Evolutionary conservation across 1,139 yeast species (phyloP).

Genomic region (Zygosaccharomyces pseudobailii): DNA sequence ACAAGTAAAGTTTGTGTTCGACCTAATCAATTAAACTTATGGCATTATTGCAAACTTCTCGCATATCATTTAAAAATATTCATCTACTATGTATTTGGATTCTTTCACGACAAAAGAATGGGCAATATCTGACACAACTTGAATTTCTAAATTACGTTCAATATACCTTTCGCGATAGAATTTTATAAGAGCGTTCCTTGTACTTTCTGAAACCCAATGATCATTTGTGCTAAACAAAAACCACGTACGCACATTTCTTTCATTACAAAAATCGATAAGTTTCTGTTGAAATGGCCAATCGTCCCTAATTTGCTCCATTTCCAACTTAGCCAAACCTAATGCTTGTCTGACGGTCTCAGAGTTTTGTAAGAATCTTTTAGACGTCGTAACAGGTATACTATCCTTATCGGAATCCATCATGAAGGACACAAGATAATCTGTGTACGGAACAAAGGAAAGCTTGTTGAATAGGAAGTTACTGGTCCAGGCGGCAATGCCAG

Average conservation of each 20-base stretch:
- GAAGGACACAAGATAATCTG: slow-evolving; percentile 10
- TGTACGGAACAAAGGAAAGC: slow-evolving; percentile 20
- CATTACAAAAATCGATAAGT: slow-evolving; percentile 45
- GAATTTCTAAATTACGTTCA: slow-evolving; percentile 9
- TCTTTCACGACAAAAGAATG: slow-evolving; percentile 24
- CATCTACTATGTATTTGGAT: slow-evolving; percentile 17
- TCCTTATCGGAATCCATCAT: slow-evolving; percentile 15
- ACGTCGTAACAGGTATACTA: slow-evolving; percentile 40
- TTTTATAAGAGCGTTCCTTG: slow-evolving; percentile 43
- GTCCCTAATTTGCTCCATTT: slow-evolving; percentile 45
- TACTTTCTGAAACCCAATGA: slow-evolving; percentile 54
- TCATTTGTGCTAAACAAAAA: slow-evolving; percentile 50
- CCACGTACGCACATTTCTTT: slow-evolving; percentile 42
- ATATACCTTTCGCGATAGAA: slow-evolving; percentile 33
- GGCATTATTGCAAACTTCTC: slow-evolving; percentile 1
- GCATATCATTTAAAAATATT: slow-evolving; percentile 11
- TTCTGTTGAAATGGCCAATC: slow-evolving; percentile 33
- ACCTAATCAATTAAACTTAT: slow-evolving; percentile 5
- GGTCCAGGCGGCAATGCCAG: slow-evolving; percentile 14
- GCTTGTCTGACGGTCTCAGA: slow-evolving; percentile 47
- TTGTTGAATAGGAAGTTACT: slow-evolving; percentile 16
- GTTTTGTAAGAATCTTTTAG: slow-evolving; percentile 41
- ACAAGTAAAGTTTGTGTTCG: slow-evolving; percentile 18
- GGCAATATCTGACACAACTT: slow-evolving; percentile 15
- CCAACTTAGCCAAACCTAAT: slow-evolving; percentile 50